Percentiles rank a stretch among this genome's conserved stretches.
Evolutionary conservation across 208 protist genomes (phyloP).

Genomic region (Acanthamoeba sp.): DNA sequence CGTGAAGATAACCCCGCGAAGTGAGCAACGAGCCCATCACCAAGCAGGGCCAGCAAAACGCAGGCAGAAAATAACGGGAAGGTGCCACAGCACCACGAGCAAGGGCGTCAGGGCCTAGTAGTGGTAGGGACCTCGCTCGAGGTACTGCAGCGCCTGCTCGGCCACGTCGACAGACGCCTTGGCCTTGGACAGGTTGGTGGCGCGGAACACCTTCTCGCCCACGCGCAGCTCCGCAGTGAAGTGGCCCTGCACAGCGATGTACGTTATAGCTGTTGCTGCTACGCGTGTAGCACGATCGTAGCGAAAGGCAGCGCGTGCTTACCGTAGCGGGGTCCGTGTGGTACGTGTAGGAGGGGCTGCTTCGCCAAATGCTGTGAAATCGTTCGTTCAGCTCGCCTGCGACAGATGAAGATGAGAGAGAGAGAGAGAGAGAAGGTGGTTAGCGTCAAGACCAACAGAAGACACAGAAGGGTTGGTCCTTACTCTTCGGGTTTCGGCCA

Average conservation of each 20-base stretch:
- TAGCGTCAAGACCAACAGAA: not conserved
- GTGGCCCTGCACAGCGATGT: not conserved
- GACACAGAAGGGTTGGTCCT: not conserved
- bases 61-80: no score
- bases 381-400: not conserved
- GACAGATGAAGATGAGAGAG: not conserved
- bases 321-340: not conserved
- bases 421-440: not conserved
- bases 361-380: not conserved
- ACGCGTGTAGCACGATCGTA: not conserved
- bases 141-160: conserved; percentile 16
- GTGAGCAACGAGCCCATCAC: no score
- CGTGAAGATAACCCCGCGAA: no score
- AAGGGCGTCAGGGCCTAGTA: no score
- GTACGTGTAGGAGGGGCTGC: not conserved
- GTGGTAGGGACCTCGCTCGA: not conserved
- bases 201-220: not conserved
- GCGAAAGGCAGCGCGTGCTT: not conserved
- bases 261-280: not conserved
- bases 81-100: no score
- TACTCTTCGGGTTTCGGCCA: not conserved
- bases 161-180: conserved; percentile 16
- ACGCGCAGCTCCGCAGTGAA: conserved; percentile 6
- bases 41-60: no score
- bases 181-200: not conserved